Base-by-base conservation (phyloP, 805 yeast genomes). In the Saccharomyces paradoxus region DNA sequence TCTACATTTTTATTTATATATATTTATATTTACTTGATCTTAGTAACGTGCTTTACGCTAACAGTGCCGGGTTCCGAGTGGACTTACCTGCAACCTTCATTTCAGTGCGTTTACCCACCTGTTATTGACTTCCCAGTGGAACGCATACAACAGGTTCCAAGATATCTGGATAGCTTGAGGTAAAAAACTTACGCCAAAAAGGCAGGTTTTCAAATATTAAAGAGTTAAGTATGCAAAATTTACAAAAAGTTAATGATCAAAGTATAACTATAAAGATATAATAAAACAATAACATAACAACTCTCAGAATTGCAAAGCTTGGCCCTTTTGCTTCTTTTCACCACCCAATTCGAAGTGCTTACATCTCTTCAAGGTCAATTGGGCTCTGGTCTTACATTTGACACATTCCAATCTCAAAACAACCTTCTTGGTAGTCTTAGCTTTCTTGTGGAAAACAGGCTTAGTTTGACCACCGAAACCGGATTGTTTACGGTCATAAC, bases 381-480 rank as follows among this genome's bases (percentile, higher is more conserved):
- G 99, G 73, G 95, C 86, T 87, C 90, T 94, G 82, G 97, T 87
- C 90, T 94, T 94, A 83, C 99, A 94, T 71, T 78, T 83, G 72
- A 91, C 89, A 88, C 99, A 94, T 84, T 94, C 99, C 76, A 94
- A 86, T 84, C 97, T 92, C 77, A 94, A 87, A 67, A 94, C 99
- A 77, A 94, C 96, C 88, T 94, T 94, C 90, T 94, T 94, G 84
- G 99, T 94, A 71, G 98, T 94, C 90, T 94, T 94, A 73, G 99
- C 99, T 81, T 94, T 94, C 89, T 94, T 94, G 88, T 90, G 98
- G 97, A 94, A 94, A 81, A 94, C 87, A 77, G 86, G 99, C 85
- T 90, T 94, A 81, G 99, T 94, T 84, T 94, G 99, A 89, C 99
- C 99, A 89, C 99, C 99, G 82, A 84, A 94, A 90, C 99, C 99